These are phyloP conservation scores for Botryotinia globosa DNA, from an alignment of 2,329 filamentous ascomycete genomes.

Conservation along the genomic window DNA sequence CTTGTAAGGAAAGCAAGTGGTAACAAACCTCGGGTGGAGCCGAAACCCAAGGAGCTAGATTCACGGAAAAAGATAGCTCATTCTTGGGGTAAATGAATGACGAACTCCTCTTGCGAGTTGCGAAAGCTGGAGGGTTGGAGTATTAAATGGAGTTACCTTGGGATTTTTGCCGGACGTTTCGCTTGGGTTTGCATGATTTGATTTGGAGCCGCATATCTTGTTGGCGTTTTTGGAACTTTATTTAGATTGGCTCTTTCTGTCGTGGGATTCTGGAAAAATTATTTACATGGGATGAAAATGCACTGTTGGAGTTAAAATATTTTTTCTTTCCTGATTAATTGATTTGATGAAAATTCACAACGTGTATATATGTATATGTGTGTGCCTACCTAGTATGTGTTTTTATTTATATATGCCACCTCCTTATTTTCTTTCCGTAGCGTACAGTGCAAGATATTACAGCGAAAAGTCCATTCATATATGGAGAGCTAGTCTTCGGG, in stretches of 20 bases:
- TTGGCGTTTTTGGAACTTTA: not conserved
- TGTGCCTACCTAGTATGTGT: too few relatives aligned
- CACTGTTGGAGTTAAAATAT: not conserved
- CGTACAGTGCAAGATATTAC: not conserved
- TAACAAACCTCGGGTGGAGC: too few relatives aligned
- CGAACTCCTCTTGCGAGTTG: not conserved
- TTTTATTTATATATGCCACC: too few relatives aligned
- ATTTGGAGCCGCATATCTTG: not conserved
- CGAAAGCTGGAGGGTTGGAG: not conserved
- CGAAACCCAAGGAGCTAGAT: too few relatives aligned
- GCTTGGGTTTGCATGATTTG: not conserved
- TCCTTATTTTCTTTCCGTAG: too few relatives aligned
- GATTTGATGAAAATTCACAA: not conserved
- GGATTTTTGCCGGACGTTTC: not conserved
- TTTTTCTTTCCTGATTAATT: not conserved
- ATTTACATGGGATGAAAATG: not conserved
- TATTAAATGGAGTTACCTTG: not conserved
- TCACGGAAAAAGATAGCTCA: fast-evolving
- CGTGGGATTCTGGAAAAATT: not conserved
- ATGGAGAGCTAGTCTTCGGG: not conserved
- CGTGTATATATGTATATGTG: too few relatives aligned
- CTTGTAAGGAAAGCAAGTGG: too few relatives aligned
- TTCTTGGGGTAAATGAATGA: not conserved
- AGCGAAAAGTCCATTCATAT: not conserved
- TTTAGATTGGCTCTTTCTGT: not conserved